Percentiles rank a stretch among this genome's conserved stretches.
These are phyloP conservation scores for Violaceomyces palustris DNA, from an alignment of 1,284 basidiomycete genomes.

Conservation along the genomic window DNA sequence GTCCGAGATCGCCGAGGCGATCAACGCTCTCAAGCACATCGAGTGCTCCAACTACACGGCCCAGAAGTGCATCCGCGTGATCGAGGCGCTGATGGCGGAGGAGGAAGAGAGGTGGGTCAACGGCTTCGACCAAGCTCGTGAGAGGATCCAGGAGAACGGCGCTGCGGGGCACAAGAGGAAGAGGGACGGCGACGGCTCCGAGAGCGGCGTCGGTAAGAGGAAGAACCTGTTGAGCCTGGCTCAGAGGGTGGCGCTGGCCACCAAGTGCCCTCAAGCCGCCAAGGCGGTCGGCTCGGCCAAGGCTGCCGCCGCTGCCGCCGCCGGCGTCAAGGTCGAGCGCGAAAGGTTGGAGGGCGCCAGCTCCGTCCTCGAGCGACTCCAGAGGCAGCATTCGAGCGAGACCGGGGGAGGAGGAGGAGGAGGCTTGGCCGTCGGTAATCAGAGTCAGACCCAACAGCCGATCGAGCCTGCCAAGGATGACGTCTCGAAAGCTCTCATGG, in stretches of 20 bases:
- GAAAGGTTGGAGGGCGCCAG: too few relatives aligned
- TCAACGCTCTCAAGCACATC: constrained; percentile 40
- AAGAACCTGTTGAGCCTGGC: constrained; percentile 42
- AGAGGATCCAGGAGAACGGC: constrained; percentile 13
- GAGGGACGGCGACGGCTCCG: constrained; percentile 15
- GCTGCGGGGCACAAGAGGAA: constrained; percentile 6
- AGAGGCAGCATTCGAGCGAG: too few relatives aligned
- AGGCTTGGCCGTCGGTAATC: too few relatives aligned
- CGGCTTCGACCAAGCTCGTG: not conserved
- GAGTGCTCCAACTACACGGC: constrained; percentile 24
- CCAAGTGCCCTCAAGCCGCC: not conserved
- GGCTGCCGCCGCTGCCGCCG: not conserved
- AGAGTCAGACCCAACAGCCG: too few relatives aligned
- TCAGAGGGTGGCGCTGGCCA: constrained; percentile 33
- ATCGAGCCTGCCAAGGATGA: too few relatives aligned
- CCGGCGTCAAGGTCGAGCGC: too few relatives aligned
- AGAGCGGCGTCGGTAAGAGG: constrained; percentile 13
- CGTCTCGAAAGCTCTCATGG: too few relatives aligned
- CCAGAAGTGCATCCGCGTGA: constrained; percentile 40
- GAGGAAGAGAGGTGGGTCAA: constrained; percentile 38
- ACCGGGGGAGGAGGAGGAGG: too few relatives aligned
- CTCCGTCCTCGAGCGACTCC: too few relatives aligned
- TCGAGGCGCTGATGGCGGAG: constrained; percentile 46
- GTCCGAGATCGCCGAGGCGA: constrained; percentile 42
- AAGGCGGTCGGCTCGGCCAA: not conserved